phyloP scores from a whole-genome alignment of 2,329 filamentous ascomycete species.

The Fusarium citri region DNA sequence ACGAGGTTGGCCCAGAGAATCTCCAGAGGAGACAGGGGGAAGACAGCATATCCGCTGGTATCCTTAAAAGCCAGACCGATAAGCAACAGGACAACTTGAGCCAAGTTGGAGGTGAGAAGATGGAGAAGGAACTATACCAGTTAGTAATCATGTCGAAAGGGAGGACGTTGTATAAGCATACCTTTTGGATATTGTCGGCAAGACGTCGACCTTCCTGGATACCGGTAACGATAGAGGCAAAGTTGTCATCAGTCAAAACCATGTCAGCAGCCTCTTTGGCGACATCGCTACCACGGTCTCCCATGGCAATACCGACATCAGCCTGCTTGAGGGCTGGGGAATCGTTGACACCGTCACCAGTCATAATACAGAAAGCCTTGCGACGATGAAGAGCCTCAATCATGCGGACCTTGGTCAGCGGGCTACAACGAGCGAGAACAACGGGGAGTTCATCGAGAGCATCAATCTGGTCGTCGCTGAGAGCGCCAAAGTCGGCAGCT shows the following conservation, averaged over 20 bases:
- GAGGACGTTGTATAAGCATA: constrained; percentile 45
- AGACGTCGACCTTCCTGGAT: constrained; percentile 77
- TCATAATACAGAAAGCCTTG: constrained; percentile 77
- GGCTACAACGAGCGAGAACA: constrained; percentile 76
- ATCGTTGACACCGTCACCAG: constrained; percentile 81
- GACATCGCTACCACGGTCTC: constrained; percentile 76
- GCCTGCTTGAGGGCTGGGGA: constrained; percentile 78
- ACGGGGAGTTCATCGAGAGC: constrained; percentile 69
- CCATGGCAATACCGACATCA: constrained; percentile 83
- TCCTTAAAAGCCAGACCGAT: constrained; percentile 79
- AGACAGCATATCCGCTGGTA: constrained; percentile 67
- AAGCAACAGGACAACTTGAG: constrained; percentile 75
- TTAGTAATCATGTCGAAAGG: constrained; percentile 23
- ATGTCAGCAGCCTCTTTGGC: constrained; percentile 88
- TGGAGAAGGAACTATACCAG: constrained; percentile 67
- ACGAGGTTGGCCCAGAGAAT: constrained; percentile 83
- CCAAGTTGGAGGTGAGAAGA: constrained; percentile 76
- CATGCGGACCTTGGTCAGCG: constrained; percentile 79
- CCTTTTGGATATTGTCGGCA: constrained; percentile 81
- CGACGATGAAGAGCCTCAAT: constrained; percentile 79
- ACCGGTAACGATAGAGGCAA: constrained; percentile 81
- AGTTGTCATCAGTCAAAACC: constrained; percentile 89
- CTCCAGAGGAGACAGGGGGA: constrained; percentile 77
- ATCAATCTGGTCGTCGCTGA: constrained; percentile 73
- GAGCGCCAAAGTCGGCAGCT: constrained; percentile 70